A percentile compares a stretch with the other conserved stretches of the same genome.
phyloP scores from a whole-genome alignment of 2,329 filamentous ascomycete genomes.

The Sporothrix schenckii region DNA sequence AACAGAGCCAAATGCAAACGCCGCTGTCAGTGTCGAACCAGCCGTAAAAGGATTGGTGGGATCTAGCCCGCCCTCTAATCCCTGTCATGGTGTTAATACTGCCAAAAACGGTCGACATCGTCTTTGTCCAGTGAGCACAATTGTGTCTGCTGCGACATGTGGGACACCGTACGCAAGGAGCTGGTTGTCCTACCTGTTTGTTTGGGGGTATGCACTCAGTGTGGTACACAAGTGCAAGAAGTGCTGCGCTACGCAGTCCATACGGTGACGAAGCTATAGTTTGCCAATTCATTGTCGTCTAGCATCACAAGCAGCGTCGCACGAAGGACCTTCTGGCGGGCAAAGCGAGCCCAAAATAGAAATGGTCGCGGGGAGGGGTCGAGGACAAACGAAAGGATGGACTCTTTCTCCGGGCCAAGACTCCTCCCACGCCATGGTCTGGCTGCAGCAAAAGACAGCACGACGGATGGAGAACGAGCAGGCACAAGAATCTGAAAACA shows the following conservation, averaged over 20 bases:
- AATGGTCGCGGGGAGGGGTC: not conserved
- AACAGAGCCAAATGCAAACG: too few species aligned
- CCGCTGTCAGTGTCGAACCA: too few species aligned
- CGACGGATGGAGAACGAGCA: not conserved
- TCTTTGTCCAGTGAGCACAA: too few species aligned
- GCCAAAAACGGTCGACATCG: too few species aligned
- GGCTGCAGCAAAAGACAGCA: not conserved
- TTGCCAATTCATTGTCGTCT: not conserved
- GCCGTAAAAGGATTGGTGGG: too few species aligned
- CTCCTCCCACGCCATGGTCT: not conserved
- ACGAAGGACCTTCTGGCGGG: too few species aligned
- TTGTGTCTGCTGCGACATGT: too few species aligned
- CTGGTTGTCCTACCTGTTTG: not conserved
- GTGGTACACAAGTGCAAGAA: not conserved
- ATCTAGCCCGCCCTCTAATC: too few species aligned
- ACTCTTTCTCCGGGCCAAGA: not conserved
- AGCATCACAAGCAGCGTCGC: not conserved
- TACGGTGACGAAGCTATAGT: not conserved
- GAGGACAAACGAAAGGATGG: not conserved
- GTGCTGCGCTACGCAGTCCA: too few species aligned
- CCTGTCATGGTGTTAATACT: too few species aligned
- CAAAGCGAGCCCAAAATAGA: constrained; percentile 5
- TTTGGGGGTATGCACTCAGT: not conserved
- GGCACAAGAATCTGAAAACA: not conserved
- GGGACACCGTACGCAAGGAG: not conserved